Base-by-base conservation (phyloP, 2,329 filamentous ascomycete species). In the Tolypocladium amazonense region DNA sequence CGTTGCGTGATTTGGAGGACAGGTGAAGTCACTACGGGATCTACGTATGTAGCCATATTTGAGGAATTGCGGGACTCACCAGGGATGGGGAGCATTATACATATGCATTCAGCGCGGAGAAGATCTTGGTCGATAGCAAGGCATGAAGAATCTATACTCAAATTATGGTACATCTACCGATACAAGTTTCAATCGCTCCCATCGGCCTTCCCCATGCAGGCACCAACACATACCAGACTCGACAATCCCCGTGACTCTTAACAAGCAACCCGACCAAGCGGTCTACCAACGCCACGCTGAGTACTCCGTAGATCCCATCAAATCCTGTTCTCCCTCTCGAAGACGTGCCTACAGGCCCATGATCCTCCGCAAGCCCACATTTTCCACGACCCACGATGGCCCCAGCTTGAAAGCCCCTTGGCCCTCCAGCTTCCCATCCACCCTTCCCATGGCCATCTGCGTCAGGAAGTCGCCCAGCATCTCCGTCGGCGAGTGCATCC, bases 361-460 rank as follows among this genome's bases (percentile, higher is more conserved):
- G 41, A 74, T 60, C 58, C 69, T 70, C 56, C 74, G 67, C n/a
- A 77, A 68, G 0, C 64, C 72, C 0, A 52, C 52, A 57, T 76
- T 77, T 35, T 69, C 68, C 14, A 77, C 61, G 6, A 77, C 62
- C 61, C 69, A 67, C n/a, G 73, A 69, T 7, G 68, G 65, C 1
- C 75, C 73, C 33, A 77, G 53, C 59, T 62, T 67, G 53, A 72
- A 69, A 0, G 76, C 64, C 0, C 72, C 72, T 5, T 64, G 59
- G 0, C 69, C 71, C 15, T 67, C 65, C 5, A 69, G 50, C 61
- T 65, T 63, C 3, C 37, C 60, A 33, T 70, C 68, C 30, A 69
- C 14, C 57, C 62, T 66, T 7, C 79, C 79, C 72, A 77, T 75
- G 0, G 79, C 79, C 71, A 79, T 69, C 62, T 76, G 73, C 0